Percentiles rank a stretch among this genome's conserved stretches.
Evolutionary conservation across 176 grass and related monocot genomes (phyloP).

Genomic region (Musa schizocarpa): DNA sequence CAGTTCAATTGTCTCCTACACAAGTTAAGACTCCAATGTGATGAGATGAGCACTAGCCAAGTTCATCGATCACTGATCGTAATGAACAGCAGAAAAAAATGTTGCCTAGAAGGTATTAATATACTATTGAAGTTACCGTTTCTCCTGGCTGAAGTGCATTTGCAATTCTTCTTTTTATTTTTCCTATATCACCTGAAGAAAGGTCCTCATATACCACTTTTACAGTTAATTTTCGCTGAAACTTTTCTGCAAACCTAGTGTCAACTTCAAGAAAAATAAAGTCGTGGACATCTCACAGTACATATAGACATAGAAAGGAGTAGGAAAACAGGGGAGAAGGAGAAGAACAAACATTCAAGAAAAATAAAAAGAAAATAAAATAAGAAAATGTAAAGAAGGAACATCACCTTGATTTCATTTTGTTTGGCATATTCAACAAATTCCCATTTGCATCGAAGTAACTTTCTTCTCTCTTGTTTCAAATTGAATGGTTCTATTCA

Average conservation of each 20-base stretch:
- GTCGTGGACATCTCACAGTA: neutral
- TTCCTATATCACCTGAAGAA: conserved; percentile 76
- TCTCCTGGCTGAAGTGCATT: conserved; percentile 69
- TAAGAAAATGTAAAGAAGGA: neutral
- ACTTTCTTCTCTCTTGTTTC: conserved; percentile 84
- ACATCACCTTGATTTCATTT: conserved; percentile 69
- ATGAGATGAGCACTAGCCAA: neutral
- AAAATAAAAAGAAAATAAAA: neutral
- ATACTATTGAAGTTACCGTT: conserved; percentile 39
- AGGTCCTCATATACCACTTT: conserved; percentile 70
- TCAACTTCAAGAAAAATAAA: conserved; percentile 42
- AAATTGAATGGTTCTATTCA: conserved; percentile 92
- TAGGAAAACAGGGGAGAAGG: neutral
- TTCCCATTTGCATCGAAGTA: conserved; percentile 89
- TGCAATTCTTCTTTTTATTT: conserved; percentile 77
- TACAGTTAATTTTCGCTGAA: conserved; percentile 30
- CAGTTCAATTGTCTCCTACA: neutral
- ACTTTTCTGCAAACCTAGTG: conserved; percentile 33
- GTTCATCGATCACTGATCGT: neutral
- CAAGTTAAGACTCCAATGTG: neutral
- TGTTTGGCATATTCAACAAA: conserved; percentile 69
- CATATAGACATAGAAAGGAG: neutral
- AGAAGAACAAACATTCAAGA: neutral
- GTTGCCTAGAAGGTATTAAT: neutral
- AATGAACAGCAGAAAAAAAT: neutral